A percentile compares a stretch with the other conserved stretches of the same genome.
phyloP scores from a whole-genome alignment of 2,329 filamentous ascomycete species.

The Fusarium marasasianum region DNA sequence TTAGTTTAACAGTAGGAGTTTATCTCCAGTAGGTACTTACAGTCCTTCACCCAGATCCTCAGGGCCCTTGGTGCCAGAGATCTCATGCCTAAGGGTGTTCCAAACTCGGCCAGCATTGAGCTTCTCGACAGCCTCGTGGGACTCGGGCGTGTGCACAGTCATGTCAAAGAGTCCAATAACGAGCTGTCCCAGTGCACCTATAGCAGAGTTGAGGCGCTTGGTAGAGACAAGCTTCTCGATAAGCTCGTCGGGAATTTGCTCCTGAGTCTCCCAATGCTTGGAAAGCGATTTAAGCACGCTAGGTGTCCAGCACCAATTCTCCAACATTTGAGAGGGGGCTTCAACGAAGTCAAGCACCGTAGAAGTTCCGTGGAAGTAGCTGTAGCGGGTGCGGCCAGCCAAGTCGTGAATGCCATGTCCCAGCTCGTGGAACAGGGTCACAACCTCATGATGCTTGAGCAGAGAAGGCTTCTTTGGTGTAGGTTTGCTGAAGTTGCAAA shows the following conservation, averaged over 20 bases:
- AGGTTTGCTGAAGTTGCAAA: conserved; percentile 88
- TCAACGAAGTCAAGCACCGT: conserved; percentile 77
- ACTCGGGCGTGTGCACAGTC: conserved; percentile 76
- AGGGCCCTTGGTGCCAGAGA: conserved; percentile 78
- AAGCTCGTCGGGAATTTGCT: conserved; percentile 78
- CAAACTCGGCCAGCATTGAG: conserved; percentile 74
- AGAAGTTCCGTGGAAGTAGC: conserved; percentile 73
- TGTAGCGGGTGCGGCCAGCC: conserved; percentile 68
- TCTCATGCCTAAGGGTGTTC: conserved; percentile 77
- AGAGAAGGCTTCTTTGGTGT: conserved; percentile 79
- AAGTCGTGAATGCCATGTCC: conserved; percentile 78
- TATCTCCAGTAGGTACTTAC: conserved; percentile 51
- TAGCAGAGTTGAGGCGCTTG: conserved; percentile 82
- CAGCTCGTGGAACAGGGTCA: conserved; percentile 83
- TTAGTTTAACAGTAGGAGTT: conserved; percentile 35
- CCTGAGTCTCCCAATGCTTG: conserved; percentile 75
- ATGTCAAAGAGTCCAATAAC: conserved; percentile 88
- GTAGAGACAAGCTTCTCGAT: conserved; percentile 78
- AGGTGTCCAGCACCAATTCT: conserved; percentile 80
- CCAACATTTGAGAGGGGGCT: conserved; percentile 77
- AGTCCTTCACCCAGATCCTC: conserved; percentile 68
- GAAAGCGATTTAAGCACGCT: conserved; percentile 73
- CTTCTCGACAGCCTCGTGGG: conserved; percentile 73
- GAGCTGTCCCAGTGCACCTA: conserved; percentile 81
- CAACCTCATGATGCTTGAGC: conserved; percentile 84